phyloP scores from a whole-genome alignment of 2,329 filamentous ascomycete species.

The Xylariales sp. region DNA sequence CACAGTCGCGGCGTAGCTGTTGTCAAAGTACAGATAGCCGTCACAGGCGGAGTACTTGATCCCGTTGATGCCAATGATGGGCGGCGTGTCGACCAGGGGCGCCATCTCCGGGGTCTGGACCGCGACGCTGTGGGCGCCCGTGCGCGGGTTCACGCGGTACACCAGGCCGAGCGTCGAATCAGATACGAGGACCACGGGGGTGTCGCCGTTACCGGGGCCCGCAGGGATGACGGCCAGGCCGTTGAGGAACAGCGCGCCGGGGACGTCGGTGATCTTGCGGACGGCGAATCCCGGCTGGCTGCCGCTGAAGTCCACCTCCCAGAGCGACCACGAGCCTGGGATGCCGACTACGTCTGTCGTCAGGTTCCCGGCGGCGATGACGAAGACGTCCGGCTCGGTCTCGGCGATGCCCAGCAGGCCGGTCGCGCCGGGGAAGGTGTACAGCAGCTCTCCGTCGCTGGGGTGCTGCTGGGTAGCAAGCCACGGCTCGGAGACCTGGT shows the following conservation, averaged over 20 bases:
- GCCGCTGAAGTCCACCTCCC: slow-evolving; percentile 13
- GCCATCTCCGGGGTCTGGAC: slow-evolving; percentile 18
- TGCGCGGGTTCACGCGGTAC: slow-evolving; percentile 18
- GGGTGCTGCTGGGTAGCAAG: slow-evolving; percentile 11
- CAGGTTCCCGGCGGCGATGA: slow-evolving; percentile 13
- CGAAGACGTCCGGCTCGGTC: slow-evolving; percentile 16
- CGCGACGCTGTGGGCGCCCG: slow-evolving; percentile 12
- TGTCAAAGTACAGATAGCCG: slow-evolving; percentile 23
- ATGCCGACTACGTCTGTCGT: slow-evolving; percentile 10
- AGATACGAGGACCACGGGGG: slow-evolving; percentile 16
- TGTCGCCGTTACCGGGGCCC: too few species aligned
- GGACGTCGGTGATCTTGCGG: slow-evolving; percentile 13
- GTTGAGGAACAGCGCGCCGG: slow-evolving; percentile 16
- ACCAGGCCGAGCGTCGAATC: slow-evolving; percentile 21
- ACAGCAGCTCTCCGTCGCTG: slow-evolving; percentile 18
- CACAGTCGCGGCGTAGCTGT: slow-evolving; percentile 13
- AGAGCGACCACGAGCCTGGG: slow-evolving; percentile 11
- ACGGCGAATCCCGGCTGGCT: neutral
- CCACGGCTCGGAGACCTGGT: slow-evolving; percentile 22
- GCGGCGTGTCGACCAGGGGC: slow-evolving; percentile 7
- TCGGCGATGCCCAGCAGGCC: slow-evolving; percentile 27
- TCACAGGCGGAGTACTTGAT: slow-evolving; percentile 17
- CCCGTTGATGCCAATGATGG: slow-evolving; percentile 20
- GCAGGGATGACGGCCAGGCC: slow-evolving; percentile 17
- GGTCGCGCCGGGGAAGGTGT: slow-evolving; percentile 21